These are phyloP conservation scores for Zymoseptoria brevis DNA, from an alignment of 2,329 filamentous ascomycete genomes.

Conservation along the genomic window DNA sequence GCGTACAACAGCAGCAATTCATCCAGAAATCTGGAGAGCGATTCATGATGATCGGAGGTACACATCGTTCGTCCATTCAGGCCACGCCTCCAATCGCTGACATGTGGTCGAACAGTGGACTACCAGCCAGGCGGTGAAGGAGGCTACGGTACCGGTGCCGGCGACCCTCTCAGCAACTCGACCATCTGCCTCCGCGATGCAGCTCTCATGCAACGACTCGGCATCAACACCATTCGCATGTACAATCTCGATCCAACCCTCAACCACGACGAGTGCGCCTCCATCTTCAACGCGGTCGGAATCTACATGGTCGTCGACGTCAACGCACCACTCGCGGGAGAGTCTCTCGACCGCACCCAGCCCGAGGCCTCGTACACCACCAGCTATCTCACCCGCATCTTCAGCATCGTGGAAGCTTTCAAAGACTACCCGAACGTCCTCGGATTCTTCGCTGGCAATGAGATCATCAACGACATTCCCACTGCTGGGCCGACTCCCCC, in stretches of 20 bases:
- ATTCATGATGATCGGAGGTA: constrained; percentile 43
- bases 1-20: constrained; percentile 52
- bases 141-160: constrained; percentile 45
- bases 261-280: constrained; percentile 55
- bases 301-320: constrained; percentile 62
- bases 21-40: constrained; percentile 50
- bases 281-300: constrained; percentile 57
- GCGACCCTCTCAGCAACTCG: constrained; percentile 52
- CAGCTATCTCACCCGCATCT: constrained; percentile 51
- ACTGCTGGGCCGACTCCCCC: constrained; percentile 47
- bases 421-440: constrained; percentile 58
- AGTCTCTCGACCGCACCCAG: constrained; percentile 49
- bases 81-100: constrained; percentile 35
- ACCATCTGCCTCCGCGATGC: constrained; percentile 55
- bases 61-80: background rate
- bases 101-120: constrained; percentile 37
- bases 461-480: constrained; percentile 55
- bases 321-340: constrained; percentile 51
- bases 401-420: constrained; percentile 58
- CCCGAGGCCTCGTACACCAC: constrained; percentile 49
- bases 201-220: constrained; percentile 54
- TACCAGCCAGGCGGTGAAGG: constrained; percentile 57
- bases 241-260: constrained; percentile 55
- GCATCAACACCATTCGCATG: constrained; percentile 57
- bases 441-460: constrained; percentile 61